Evolutionary conservation across 2,329 filamentous ascomycete species (phyloP).

Genomic region (Cryphonectria naterciae): DNA sequence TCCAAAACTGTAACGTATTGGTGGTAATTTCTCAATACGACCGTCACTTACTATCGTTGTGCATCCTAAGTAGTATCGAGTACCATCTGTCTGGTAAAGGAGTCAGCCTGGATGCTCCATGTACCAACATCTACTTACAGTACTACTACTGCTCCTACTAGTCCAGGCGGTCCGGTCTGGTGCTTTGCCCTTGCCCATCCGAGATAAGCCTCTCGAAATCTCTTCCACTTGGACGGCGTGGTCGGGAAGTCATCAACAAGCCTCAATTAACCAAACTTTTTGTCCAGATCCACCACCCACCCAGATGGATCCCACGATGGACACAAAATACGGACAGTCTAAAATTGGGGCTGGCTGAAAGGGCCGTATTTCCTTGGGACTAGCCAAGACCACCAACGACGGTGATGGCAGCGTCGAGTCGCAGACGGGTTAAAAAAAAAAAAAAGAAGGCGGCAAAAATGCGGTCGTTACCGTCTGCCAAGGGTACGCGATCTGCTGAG

Average conservation of each 20-base stretch:
- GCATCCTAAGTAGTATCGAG: not conserved
- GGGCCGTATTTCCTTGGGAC: not conserved
- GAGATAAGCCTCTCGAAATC: conserved; percentile 22
- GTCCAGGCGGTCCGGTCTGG: not conserved
- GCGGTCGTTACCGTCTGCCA: not conserved
- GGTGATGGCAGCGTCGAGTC: not conserved
- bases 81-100: not conserved
- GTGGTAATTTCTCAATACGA: conserved; percentile 29
- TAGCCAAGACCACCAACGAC: not conserved
- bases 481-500: not conserved
- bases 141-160: not conserved
- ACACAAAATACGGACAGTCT: not conserved
- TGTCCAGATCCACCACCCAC: not conserved
- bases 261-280: not conserved
- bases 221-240: conserved; percentile 16
- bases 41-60: not conserved
- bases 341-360: not conserved
- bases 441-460: not conserved
- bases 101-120: not conserved
- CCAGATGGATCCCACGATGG: not conserved
- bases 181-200: not conserved
- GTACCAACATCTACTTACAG: not conserved
- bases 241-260: not conserved
- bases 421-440: not conserved
- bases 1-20: not conserved